phyloP scores from a whole-genome alignment of 306 rosid species.

The Vicia sativa region DNA sequence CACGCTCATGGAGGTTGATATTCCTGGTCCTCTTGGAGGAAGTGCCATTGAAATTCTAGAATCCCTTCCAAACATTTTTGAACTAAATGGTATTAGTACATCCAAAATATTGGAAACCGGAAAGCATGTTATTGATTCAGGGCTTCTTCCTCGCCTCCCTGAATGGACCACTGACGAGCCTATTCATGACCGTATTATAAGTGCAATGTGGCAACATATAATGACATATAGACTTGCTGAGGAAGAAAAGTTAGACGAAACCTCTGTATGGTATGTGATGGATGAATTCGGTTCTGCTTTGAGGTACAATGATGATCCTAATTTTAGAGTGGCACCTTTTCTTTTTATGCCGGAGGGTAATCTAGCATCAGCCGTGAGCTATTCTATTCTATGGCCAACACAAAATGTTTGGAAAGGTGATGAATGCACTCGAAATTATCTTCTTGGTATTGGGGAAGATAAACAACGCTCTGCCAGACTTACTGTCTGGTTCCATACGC shows the following conservation, averaged over 20 bases:
- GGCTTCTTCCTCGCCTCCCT: conserved; percentile 74
- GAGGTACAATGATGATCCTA: conserved; percentile 86
- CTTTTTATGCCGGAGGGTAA: conserved; percentile 93
- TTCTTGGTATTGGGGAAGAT: conserved; percentile 86
- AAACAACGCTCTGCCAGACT: conserved; percentile 93
- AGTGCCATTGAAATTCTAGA: conserved; percentile 74
- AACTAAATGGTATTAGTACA: conserved; percentile 71
- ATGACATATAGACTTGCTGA: conserved; percentile 93
- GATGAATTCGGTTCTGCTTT: conserved; percentile 97
- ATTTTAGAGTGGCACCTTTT: conserved; percentile 86
- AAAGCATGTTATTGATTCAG: conserved; percentile 72
- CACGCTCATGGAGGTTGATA: conserved; percentile 79
- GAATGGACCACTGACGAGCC: conserved; percentile 76
- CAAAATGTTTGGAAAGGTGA: conserved; percentile 63
- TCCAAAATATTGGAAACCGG: conserved; percentile 66
- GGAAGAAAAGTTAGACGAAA: conserved; percentile 94
- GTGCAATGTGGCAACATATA: conserved; percentile 87
- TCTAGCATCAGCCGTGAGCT: conserved; percentile 85
- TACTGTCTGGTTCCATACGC: conserved; percentile 90
- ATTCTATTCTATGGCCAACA: conserved; percentile 80
- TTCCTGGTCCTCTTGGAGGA: conserved; percentile 95
- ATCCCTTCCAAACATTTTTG: conserved; percentile 69
- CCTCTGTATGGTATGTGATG: conserved; percentile 94
- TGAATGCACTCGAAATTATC: conserved; percentile 90
- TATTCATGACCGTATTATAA: conserved; percentile 78